phyloP scores from a whole-genome alignment of 2,329 filamentous ascomycete species.

The Verticillium dahliae region DNA sequence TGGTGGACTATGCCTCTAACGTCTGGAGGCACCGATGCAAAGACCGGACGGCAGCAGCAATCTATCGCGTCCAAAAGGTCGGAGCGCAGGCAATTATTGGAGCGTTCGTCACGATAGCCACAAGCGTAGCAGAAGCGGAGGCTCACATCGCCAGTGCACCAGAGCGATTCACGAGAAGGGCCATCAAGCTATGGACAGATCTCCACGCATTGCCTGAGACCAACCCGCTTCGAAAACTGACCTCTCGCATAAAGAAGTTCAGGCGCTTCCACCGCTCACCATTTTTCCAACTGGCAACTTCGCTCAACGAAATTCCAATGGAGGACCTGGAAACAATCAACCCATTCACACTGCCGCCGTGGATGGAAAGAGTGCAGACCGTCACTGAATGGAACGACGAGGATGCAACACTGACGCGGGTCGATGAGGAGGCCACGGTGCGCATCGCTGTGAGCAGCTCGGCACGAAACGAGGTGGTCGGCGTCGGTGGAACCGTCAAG shows the following conservation, averaged over 20 bases:
- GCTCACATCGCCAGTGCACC: background rate
- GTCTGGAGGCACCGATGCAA: constrained; percentile 15
- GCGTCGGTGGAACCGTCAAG: constrained; percentile 8
- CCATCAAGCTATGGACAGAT: constrained; percentile 4
- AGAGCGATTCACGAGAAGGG: constrained; percentile 11
- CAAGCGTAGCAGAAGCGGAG: constrained; percentile 12
- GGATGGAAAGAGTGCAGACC: constrained; percentile 4
- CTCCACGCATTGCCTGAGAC: constrained; percentile 4
- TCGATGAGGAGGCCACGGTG: background rate
- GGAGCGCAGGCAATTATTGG: constrained; percentile 11
- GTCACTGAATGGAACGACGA: constrained; percentile 1
- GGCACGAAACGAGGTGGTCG: constrained; percentile 11
- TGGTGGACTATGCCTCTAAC: constrained; percentile 19
- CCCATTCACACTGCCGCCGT: constrained; percentile 7
- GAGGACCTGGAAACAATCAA: constrained; percentile 8
- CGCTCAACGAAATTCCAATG: constrained; percentile 13
- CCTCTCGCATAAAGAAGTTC: background rate
- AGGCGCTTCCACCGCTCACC: background rate
- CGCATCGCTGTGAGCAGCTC: constrained; percentile 13
- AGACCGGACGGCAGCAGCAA: constrained; percentile 4
- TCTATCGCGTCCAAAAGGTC: constrained; percentile 8
- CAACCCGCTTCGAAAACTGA: constrained; percentile 4
- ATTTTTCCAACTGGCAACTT: background rate
- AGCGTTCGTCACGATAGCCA: constrained; percentile 12
- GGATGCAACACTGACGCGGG: background rate